Base-by-base conservation (phyloP, 2,329 filamentous ascomycete genomes). In the Cordyceps javanica region DNA sequence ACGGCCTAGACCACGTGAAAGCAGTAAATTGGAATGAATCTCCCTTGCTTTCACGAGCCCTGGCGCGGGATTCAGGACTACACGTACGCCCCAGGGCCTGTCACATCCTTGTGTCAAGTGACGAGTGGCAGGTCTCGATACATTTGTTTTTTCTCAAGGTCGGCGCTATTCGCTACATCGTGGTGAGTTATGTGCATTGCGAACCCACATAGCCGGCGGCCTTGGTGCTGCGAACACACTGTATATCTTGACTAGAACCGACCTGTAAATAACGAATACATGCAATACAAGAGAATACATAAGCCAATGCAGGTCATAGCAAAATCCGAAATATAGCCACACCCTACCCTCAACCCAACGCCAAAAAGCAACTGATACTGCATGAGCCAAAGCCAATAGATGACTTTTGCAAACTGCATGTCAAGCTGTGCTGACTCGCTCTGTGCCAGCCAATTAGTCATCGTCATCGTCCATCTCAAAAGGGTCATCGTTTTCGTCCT, bases 391-490 rank as follows among this genome's bases (percentile, higher is more conserved):
- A 55, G 23, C 32, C 14, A 36, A 21, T 26, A 13, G 14, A 25
- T 13, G 3, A 23, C 10, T 14, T 19, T 30, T 30, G 41, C 11
- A 19, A 46, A 5, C 1, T 21, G 38, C 5, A 32, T n/a, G 50
- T 36, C 23, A 26, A 42, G 25, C n/a, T 38, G 26, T 38, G n/a
- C 44, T 26, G n/a, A 26, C n/a, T 23, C 14, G 46, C 30, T 6
- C n/a, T 19, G 36, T 41, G 25, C 19, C 11, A 39, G 11, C 28
- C 25, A 30, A 39, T 48, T 48, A 56, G 32, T 56, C 53, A 19
- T 72, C 70, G 49, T 72, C 69, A 42, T 77, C 75, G 58, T 78
- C 76, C 69, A 78, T 73, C 48, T 73, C 74, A 59, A 79, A 80
- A 19, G 72, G 69, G 58, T 78, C 77, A 44, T 79, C 76, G 52